phyloP scores from a whole-genome alignment of 2,329 filamentous ascomycete genomes.

The Aspergillus ochraceus region DNA sequence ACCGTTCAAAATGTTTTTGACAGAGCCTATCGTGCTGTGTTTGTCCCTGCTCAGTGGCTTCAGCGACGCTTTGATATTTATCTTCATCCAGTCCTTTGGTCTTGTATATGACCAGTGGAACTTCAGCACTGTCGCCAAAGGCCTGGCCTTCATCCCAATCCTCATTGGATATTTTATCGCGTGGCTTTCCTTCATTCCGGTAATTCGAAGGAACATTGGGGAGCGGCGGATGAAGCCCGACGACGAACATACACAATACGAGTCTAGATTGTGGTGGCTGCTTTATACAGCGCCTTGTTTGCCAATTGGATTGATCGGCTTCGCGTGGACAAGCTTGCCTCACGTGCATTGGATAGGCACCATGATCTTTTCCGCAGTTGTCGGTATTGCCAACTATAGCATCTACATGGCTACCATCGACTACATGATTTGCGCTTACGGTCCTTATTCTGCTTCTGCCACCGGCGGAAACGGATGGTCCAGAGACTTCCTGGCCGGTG shows the following conservation, averaged over 20 bases:
- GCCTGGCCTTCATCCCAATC: slow-evolving; percentile 57
- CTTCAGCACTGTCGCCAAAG: slow-evolving; percentile 52
- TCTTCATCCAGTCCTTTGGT: slow-evolving; percentile 63
- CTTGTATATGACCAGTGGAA: slow-evolving; percentile 61
- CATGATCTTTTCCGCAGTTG: slow-evolving; percentile 60
- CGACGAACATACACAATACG: slow-evolving; percentile 62
- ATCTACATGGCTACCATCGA: slow-evolving; percentile 69
- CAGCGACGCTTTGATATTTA: slow-evolving; percentile 66
- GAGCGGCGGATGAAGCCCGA: slow-evolving; percentile 49
- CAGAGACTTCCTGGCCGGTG: slow-evolving; percentile 64
- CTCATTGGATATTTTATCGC: slow-evolving; percentile 61
- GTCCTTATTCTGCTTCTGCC: slow-evolving; percentile 64
- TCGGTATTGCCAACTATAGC: slow-evolving; percentile 63
- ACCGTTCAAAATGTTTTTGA: slow-evolving; percentile 64
- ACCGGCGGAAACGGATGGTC: slow-evolving; percentile 68
- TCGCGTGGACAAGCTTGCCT: slow-evolving; percentile 60
- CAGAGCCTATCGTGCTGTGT: slow-evolving; percentile 63
- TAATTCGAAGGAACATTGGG: slow-evolving; percentile 52
- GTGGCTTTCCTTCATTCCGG: slow-evolving; percentile 57
- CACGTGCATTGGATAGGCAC: slow-evolving; percentile 61
- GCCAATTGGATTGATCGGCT: slow-evolving; percentile 62
- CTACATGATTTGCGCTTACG: slow-evolving; percentile 68
- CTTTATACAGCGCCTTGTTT: slow-evolving; percentile 60
- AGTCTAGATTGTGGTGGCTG: slow-evolving; percentile 61
- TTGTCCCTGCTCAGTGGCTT: slow-evolving; percentile 64